Evolutionary conservation across 768 basidiomycete genomes (phyloP).

Genomic region (Rhodotorula taiwanensis): DNA sequence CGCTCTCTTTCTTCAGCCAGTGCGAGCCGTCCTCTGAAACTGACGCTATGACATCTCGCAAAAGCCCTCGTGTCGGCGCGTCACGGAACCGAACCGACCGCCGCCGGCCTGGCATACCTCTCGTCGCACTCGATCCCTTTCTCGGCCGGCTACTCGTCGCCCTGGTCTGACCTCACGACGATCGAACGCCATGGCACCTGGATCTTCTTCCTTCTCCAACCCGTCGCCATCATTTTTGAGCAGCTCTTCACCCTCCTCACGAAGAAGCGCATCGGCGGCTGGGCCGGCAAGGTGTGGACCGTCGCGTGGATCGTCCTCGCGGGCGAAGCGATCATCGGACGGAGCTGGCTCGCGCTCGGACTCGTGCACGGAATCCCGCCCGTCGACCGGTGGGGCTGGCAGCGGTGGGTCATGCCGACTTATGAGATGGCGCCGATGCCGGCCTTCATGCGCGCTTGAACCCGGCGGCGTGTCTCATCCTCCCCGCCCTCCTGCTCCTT

Average conservation of each 20-base stretch:
- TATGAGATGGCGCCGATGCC: constrained; percentile 5
- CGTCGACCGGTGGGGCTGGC: constrained; percentile 13
- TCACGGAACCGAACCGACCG: background rate
- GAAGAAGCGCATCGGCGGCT: constrained; percentile 4
- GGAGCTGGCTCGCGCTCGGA: constrained; percentile 29
- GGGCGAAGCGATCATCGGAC: constrained; percentile 10
- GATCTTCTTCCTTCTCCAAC: constrained; percentile 28
- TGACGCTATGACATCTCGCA: background rate
- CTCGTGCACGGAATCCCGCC: constrained; percentile 24
- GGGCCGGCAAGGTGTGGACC: constrained; percentile 6
- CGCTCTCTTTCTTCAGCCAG: background rate
- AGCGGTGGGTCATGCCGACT: constrained; percentile 15
- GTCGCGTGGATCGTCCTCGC: constrained; percentile 11
- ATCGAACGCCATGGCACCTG: constrained; percentile 21
- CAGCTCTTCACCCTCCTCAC: background rate
- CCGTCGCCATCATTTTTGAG: constrained; percentile 22
- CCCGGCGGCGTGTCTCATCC: no score
- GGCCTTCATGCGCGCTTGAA: constrained; percentile 17
- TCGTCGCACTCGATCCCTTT: background rate
- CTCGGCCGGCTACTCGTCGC: constrained; percentile 4
- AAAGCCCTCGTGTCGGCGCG: constrained; percentile 24
- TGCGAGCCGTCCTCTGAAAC: background rate
- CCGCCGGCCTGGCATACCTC: background rate
- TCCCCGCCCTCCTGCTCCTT: no score
- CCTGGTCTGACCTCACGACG: constrained; percentile 9